Conservation (phyloP, 345 rosid genomes). For the Euphorbia pulcherrima region DNA sequence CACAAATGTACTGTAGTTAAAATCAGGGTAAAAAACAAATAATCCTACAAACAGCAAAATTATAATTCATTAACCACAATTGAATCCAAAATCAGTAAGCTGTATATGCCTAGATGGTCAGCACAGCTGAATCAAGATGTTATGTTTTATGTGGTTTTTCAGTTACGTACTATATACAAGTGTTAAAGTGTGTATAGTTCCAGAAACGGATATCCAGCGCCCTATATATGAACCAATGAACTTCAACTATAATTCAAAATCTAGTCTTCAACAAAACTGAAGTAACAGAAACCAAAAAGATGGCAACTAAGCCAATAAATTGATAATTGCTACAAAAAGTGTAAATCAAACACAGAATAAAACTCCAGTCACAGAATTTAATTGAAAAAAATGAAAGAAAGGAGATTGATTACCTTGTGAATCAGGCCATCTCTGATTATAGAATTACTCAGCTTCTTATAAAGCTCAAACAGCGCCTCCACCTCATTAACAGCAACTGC, state of each 20-base stretch:
- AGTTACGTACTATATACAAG: background rate
- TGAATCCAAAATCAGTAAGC: background rate
- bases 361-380: background rate
- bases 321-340: too few relatives aligned
- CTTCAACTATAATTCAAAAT: background rate
- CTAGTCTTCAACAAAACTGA: too few relatives aligned
- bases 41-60: background rate
- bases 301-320: too few relatives aligned
- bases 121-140: background rate
- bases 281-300: too few relatives aligned
- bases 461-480: conserved; percentile 69
- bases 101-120: background rate
- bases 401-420: conserved; percentile 53
- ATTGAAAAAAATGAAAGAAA: background rate
- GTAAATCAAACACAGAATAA: too few relatives aligned
- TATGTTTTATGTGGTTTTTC: background rate
- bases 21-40: background rate
- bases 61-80: background rate
- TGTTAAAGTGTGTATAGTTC: background rate
- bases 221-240: background rate
- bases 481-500: conserved; percentile 70
- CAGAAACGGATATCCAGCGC: background rate
- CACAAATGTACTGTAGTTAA: background rate
- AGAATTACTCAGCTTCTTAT: conserved; percentile 60
- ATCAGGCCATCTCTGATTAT: conserved; percentile 65